Evolutionary conservation across 1,284 basidiomycete genomes (phyloP).

Genomic region (Salmacisia buchloeana): DNA sequence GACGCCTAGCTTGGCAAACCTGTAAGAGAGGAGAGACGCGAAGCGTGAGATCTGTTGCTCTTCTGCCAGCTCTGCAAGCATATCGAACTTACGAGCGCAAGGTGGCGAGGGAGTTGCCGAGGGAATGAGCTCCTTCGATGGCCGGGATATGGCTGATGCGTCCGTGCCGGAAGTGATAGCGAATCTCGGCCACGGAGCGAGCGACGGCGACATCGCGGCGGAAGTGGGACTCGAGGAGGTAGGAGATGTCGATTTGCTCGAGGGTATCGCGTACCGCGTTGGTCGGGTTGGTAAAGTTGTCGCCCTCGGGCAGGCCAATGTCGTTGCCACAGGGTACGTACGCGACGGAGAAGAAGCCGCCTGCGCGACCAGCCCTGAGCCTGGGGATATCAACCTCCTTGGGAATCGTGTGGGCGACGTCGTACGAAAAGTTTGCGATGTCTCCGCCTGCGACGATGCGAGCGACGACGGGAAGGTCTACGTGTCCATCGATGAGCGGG

Average conservation of each 20-base stretch:
- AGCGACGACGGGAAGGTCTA: conserved; percentile 27
- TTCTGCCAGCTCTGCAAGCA: too few species aligned
- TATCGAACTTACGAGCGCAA: conserved; percentile 13
- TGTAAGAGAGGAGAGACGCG: not conserved
- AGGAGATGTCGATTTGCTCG: conserved; percentile 29
- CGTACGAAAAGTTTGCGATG: conserved; percentile 22
- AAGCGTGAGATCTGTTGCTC: not conserved
- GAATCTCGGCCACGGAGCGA: not conserved
- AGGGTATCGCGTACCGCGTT: conserved; percentile 21
- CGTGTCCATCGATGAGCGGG: conserved; percentile 29
- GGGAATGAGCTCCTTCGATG: conserved; percentile 19
- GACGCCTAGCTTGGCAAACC: conserved; percentile 17
- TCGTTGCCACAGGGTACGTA: conserved; percentile 25
- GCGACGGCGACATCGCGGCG: conserved; percentile 2
- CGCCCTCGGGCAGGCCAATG: conserved; percentile 10
- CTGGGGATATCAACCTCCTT: conserved; percentile 31
- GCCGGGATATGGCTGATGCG: conserved; percentile 9
- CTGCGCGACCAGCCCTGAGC: conserved; percentile 19
- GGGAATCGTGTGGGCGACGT: conserved; percentile 20
- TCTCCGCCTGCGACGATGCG: conserved; percentile 22
- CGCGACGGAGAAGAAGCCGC: conserved; percentile 33
- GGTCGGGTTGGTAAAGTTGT: conserved; percentile 22
- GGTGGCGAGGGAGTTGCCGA: conserved; percentile 17
- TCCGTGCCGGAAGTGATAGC: not conserved
- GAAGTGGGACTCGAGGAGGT: conserved; percentile 22